Evolutionary conservation across 345 rosid species (phyloP).

Genomic region (Eucalyptus shirleyi): DNA sequence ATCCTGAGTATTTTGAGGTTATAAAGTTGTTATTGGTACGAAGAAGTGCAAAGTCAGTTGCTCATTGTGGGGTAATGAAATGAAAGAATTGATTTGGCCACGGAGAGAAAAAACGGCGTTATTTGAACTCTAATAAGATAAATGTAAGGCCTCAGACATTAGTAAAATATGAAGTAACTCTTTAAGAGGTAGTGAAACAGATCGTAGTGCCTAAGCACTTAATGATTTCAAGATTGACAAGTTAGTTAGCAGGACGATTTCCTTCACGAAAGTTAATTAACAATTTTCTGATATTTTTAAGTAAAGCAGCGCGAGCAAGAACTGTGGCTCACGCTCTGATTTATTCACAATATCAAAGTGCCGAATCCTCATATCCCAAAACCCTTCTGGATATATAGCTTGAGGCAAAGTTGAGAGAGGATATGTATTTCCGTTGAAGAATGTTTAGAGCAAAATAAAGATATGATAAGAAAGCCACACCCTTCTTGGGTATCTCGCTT

Average conservation of each 20-base stretch:
- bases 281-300: background rate
- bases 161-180: background rate
- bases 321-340: background rate
- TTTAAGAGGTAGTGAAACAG: background rate
- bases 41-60: background rate
- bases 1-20: background rate
- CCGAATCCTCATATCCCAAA: background rate
- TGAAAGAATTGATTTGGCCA: background rate
- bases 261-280: background rate
- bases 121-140: background rate
- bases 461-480: too few relatives aligned
- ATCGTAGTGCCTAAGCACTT: background rate
- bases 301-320: background rate
- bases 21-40: background rate
- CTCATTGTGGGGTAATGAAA: background rate
- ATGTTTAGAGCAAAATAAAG: background rate
- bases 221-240: background rate
- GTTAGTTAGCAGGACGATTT: background rate
- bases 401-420: background rate
- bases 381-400: background rate
- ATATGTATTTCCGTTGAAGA: background rate
- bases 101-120: rapidly evolving
- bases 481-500: too few relatives aligned
- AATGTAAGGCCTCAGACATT: background rate
- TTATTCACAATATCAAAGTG: background rate